These are phyloP conservation scores for Sphaerostilbella broomeana DNA, from an alignment of 2,329 filamentous ascomycete genomes.

Conservation along the genomic window DNA sequence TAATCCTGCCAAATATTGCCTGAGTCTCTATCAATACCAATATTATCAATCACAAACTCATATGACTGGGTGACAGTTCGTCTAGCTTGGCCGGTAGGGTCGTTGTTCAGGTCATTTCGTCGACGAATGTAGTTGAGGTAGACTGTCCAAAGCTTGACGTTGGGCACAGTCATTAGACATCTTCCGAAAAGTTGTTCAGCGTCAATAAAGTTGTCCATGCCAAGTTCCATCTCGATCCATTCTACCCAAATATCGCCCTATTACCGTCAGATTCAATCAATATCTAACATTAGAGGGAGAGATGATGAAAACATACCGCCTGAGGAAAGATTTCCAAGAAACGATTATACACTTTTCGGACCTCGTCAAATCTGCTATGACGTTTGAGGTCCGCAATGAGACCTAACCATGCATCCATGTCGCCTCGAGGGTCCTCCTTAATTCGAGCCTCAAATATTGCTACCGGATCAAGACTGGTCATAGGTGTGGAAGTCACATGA, in stretches of 20 bases:
- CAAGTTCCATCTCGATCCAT: conserved; percentile 84
- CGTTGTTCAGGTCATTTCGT: conserved; percentile 75
- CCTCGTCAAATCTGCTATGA: conserved; percentile 75
- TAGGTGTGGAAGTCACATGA: conserved; percentile 28
- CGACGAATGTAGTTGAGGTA: conserved; percentile 95
- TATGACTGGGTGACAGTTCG: conserved; percentile 78
- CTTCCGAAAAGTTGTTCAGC: conserved; percentile 79
- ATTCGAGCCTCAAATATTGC: conserved; percentile 84
- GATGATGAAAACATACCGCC: conserved; percentile 63
- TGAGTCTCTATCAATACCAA: conserved; percentile 87
- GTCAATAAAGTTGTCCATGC: conserved; percentile 71
- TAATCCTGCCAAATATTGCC: conserved; percentile 92
- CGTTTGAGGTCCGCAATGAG: conserved; percentile 80
- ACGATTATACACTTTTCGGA: conserved; percentile 72
- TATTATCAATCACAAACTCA: conserved; percentile 82
- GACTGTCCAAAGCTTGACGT: conserved; percentile 82
- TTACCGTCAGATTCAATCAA: conserved; percentile 16
- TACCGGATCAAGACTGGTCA: conserved; percentile 57
- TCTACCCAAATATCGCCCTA: conserved; percentile 89
- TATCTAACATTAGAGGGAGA: too few species aligned
- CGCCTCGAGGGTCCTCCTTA: conserved; percentile 84
- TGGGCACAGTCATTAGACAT: conserved; percentile 70
- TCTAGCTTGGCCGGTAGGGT: conserved; percentile 69
- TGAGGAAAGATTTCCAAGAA: conserved; percentile 86
- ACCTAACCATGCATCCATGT: conserved; percentile 84